phyloP scores from a whole-genome alignment of 164 flowering plant species.

The Cinnamomum chago region DNA sequence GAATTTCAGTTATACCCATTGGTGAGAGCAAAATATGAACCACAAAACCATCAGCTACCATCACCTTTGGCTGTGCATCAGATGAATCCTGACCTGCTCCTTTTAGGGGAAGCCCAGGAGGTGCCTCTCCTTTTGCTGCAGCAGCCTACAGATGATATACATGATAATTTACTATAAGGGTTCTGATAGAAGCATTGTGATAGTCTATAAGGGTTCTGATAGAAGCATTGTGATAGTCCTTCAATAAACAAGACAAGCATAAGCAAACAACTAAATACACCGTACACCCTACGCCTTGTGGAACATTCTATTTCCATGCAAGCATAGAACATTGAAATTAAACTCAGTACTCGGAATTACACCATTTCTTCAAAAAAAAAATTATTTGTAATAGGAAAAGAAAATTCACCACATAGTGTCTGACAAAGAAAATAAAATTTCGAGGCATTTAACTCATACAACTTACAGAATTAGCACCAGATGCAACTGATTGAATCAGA shows the following conservation, averaged over 20 bases:
- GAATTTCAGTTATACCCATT: background rate
- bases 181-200: background rate
- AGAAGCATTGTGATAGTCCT: background rate
- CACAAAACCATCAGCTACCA: background rate
- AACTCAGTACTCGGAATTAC: too few species aligned
- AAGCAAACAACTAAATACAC: background rate
- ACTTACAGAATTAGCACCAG: too few species aligned
- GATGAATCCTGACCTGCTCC: conserved; percentile 93
- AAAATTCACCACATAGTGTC: too few species aligned
- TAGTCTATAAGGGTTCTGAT: background rate
- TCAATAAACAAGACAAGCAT: background rate
- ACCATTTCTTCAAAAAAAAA: too few species aligned
- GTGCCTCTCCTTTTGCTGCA: conserved; percentile 97
- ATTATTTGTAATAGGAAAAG: too few species aligned
- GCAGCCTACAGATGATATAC: conserved; percentile 55
- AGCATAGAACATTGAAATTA: background rate
- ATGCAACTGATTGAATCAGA: too few species aligned
- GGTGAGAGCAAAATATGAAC: background rate
- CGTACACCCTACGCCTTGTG: background rate
- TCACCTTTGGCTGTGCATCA: conserved; percentile 72
- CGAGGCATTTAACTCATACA: too few species aligned
- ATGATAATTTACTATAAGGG: background rate
- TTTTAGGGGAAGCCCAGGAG: conserved; percentile 88
- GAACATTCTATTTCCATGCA: too few species aligned
- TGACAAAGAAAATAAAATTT: too few species aligned